phyloP scores from a whole-genome alignment of 768 basidiomycete species.

The Psilocybe cubensis region DNA sequence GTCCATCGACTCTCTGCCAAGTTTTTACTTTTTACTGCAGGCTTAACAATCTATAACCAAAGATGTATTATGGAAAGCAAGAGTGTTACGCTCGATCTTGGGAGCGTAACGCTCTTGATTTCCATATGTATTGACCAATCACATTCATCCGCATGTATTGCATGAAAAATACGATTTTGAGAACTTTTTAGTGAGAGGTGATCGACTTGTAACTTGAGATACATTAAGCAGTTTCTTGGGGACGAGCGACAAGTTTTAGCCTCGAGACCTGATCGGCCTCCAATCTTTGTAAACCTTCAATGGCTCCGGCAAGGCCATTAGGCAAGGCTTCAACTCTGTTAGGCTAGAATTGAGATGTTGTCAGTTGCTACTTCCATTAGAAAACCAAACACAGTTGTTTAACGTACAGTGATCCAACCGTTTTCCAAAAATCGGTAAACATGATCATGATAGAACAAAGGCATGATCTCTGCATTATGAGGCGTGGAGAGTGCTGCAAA shows the following conservation, averaged over 20 bases:
- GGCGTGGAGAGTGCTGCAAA: slow-evolving; percentile 7
- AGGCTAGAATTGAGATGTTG: slow-evolving; percentile 35
- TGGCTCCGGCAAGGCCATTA: slow-evolving; percentile 41
- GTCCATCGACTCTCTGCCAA: no score
- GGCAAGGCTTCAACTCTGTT: slow-evolving; percentile 44
- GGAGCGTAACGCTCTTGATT: no score
- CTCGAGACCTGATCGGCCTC: slow-evolving; percentile 44
- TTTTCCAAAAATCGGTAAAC: slow-evolving; percentile 17
- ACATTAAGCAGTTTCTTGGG: slow-evolving; percentile 41
- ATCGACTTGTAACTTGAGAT: no score
- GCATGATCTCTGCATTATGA: slow-evolving; percentile 16
- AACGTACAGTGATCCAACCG: slow-evolving; percentile 24
- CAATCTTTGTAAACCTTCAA: slow-evolving; percentile 42
- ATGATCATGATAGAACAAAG: slow-evolving; percentile 16
- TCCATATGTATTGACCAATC: no score
- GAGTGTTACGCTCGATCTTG: no score
- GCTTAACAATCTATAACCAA: no score
- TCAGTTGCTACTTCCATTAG: no score
- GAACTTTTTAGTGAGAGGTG: no score
- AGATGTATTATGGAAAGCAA: no score
- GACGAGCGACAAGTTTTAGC: slow-evolving; percentile 45
- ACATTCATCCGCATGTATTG: no score
- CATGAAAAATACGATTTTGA: no score
- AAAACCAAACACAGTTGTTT: background rate
- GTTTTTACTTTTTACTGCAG: no score